Conservation (phyloP, 2,329 filamentous ascomycete species). For the Diaporthe ilicicola region DNA sequence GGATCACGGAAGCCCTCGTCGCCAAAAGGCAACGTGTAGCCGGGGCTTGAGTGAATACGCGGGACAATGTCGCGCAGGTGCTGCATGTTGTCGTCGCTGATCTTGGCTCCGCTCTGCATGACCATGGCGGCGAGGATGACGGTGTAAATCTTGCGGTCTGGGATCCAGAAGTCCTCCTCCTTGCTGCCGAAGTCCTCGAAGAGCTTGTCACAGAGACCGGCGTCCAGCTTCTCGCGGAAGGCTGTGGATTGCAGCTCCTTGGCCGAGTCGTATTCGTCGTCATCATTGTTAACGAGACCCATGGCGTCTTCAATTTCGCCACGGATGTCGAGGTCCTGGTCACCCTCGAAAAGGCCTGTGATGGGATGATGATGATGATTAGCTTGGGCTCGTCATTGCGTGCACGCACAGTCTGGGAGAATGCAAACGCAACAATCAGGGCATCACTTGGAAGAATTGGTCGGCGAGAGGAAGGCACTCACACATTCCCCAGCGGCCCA, state of each 20-base stretch:
- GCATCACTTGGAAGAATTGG: neutral
- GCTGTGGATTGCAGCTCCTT: neutral
- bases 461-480: conserved; percentile 19
- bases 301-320: neutral
- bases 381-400: neutral
- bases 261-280: neutral
- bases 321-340: conserved; percentile 21
- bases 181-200: conserved; percentile 16
- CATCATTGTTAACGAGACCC: neutral
- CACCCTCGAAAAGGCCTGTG: conserved; percentile 24
- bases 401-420: too few species aligned
- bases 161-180: conserved; percentile 40
- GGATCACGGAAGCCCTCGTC: neutral
- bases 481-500: conserved; percentile 10
- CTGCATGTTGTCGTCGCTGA: conserved; percentile 34
- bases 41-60: conserved; percentile 20
- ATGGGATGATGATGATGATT: neutral
- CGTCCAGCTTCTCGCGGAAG: conserved; percentile 24
- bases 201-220: conserved; percentile 24
- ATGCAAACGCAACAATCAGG: neutral
- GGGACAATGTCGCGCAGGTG: conserved; percentile 34
- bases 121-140: conserved; percentile 36
- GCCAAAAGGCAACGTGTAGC: neutral
- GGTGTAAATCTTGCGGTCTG: conserved; percentile 13
- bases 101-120: conserved; percentile 38